phyloP scores from a whole-genome alignment of 2,329 filamentous ascomycete genomes.

The Lecanicillium sp. region DNA sequence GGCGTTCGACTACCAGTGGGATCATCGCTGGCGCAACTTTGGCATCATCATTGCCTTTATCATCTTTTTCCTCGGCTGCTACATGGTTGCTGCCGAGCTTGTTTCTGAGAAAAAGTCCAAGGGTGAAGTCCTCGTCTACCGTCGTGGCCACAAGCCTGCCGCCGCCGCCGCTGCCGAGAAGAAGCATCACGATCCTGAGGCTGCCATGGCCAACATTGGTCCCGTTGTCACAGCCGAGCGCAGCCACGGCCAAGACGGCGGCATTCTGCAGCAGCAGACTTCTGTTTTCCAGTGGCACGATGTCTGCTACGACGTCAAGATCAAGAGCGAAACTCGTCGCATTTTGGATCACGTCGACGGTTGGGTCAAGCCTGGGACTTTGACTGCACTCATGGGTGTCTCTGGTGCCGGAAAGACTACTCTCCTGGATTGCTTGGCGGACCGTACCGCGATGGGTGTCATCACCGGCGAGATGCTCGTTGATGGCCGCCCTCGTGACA shows the following conservation, averaged over 20 bases:
- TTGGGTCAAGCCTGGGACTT: slow-evolving; percentile 86
- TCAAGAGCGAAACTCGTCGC: slow-evolving; percentile 66
- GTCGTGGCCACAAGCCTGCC: slow-evolving; percentile 27
- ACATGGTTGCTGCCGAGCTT: slow-evolving; percentile 58
- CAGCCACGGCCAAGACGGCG: slow-evolving; percentile 29
- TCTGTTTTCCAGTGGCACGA: slow-evolving; percentile 82
- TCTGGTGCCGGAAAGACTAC: slow-evolving; percentile 94
- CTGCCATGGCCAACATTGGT: slow-evolving; percentile 34
- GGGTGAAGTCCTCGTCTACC: slow-evolving; percentile 69
- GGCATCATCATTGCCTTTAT: slow-evolving; percentile 61
- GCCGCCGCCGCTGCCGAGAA: slow-evolving; percentile 51
- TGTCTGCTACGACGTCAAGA: slow-evolving; percentile 69
- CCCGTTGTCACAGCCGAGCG: slow-evolving; percentile 37
- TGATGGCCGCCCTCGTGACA: slow-evolving; percentile 58
- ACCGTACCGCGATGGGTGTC: slow-evolving; percentile 80
- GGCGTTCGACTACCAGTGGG: slow-evolving; percentile 47
- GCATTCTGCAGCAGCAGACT: slow-evolving; percentile 47
- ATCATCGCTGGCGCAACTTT: slow-evolving; percentile 62
- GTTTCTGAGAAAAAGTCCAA: slow-evolving; percentile 62
- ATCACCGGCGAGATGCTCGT: slow-evolving; percentile 75
- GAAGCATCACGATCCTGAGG: slow-evolving; percentile 53
- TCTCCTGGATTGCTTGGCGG: slow-evolving; percentile 76
- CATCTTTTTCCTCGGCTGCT: slow-evolving; percentile 50
- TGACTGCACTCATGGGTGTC: slow-evolving; percentile 87
- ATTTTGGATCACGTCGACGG: slow-evolving; percentile 83